phyloP scores from a whole-genome alignment of 164 flowering plant species.

The Umbilicus rupestris region DNA sequence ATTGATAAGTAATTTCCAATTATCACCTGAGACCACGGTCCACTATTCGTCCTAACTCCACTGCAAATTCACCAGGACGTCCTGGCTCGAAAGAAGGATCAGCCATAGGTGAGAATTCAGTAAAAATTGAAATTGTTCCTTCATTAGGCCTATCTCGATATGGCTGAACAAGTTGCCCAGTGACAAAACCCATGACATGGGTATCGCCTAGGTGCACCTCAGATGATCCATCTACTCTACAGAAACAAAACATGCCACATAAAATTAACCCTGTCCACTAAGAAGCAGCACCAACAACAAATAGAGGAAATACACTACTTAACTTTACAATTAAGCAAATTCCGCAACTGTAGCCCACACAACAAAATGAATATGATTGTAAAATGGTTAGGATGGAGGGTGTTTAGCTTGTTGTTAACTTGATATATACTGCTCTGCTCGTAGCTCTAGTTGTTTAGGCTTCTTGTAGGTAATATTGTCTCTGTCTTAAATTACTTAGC shows the following conservation, averaged over 20 bases:
- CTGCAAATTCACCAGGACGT: constrained; percentile 84
- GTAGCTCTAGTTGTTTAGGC: background rate
- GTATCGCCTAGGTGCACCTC: constrained; percentile 94
- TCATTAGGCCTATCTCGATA: constrained; percentile 85
- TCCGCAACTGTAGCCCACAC: background rate
- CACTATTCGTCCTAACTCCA: constrained; percentile 80
- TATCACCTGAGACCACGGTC: constrained; percentile 85
- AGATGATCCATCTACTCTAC: constrained; percentile 80
- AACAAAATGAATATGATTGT: background rate
- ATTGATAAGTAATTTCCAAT: background rate
- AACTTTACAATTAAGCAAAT: no score
- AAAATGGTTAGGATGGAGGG: no score
- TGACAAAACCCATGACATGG: constrained; percentile 81
- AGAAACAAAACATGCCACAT: constrained; percentile 3
- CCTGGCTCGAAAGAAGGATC: constrained; percentile 97
- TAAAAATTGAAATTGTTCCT: constrained; percentile 70
- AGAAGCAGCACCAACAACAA: background rate
- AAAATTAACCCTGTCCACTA: background rate
- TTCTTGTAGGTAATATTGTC: background rate
- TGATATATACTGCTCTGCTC: background rate
- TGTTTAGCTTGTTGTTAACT: no score
- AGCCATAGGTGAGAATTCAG: constrained; percentile 98
- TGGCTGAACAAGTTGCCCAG: constrained; percentile 77
- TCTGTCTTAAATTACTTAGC: no score
- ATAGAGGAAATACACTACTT: background rate